phyloP scores from a whole-genome alignment of 2,329 filamentous ascomycete species.

The Ophiostoma piceae region DNA sequence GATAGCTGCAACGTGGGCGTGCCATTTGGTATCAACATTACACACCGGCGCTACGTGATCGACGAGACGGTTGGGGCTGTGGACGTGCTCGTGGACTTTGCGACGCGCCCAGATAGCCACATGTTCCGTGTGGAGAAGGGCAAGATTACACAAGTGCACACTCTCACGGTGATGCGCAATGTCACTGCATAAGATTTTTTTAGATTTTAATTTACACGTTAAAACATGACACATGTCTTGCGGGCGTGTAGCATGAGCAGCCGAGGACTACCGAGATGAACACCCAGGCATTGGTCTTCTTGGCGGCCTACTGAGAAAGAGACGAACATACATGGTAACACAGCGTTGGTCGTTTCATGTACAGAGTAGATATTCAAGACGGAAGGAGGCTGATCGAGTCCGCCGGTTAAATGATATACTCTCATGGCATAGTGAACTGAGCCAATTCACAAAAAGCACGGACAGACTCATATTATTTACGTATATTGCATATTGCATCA shows the following conservation, averaged over 20 bases:
- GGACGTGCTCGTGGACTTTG: conserved; percentile 33
- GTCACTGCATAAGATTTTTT: not conserved
- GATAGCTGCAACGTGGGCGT: not conserved
- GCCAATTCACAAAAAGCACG: not conserved
- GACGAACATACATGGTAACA: not conserved
- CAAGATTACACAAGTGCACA: conserved; percentile 35
- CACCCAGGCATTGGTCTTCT: not conserved
- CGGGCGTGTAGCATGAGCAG: conserved; percentile 13
- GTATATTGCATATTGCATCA: not conserved
- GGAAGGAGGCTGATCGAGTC: not conserved
- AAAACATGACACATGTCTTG: conserved; percentile 11
- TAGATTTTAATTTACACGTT: not conserved
- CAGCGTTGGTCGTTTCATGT: not conserved
- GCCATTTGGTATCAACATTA: not conserved
- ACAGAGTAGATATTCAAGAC: not conserved
- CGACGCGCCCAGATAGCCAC: conserved; percentile 32
- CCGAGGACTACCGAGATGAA: conserved; percentile 10
- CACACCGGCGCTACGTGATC: conserved; percentile 21
- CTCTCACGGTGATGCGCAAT: conserved; percentile 31
- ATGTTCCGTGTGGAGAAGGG: conserved; percentile 35
- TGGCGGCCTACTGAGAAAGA: not conserved
- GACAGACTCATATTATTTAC: not conserved
- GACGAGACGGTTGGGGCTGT: conserved; percentile 31
- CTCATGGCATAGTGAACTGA: not conserved
- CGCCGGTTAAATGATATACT: not conserved